Conservation (phyloP, 1,284 basidiomycete species). For the Kwoniella shivajii region DNA sequence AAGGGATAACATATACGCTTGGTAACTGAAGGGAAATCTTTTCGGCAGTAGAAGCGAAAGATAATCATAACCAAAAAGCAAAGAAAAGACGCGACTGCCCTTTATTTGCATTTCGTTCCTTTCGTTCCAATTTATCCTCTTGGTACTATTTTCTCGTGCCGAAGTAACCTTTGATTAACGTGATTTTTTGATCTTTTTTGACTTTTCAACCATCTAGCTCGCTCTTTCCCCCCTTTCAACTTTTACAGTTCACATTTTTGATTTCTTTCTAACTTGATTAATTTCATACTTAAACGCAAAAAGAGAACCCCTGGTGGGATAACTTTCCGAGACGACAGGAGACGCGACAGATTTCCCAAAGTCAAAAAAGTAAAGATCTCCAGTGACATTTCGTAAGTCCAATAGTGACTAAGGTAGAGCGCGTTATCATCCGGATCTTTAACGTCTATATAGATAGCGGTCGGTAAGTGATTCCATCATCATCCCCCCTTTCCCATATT, state of each 20-base stretch:
- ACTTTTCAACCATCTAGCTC: no score
- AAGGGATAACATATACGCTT: neutral
- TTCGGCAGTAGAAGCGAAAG: neutral
- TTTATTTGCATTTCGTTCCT: neutral
- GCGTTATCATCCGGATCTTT: neutral
- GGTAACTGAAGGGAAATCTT: neutral
- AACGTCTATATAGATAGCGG: constrained; percentile 3
- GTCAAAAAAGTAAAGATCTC: neutral
- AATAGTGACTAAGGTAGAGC: no score
- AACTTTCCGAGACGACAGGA: constrained; percentile 5
- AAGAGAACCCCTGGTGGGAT: constrained; percentile 6
- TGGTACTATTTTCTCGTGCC: neutral
- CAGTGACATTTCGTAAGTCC: neutral
- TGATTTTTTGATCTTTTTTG: neutral
- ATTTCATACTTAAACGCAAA: neutral
- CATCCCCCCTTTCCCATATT: neutral
- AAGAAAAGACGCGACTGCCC: constrained; percentile 13
- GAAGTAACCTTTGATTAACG: neutral
- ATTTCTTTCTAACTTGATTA: neutral
- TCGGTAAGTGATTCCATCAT: neutral
- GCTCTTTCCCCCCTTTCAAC: no score
- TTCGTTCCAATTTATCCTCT: neutral
- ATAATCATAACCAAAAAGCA: neutral
- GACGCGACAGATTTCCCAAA: neutral
- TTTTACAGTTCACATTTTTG: neutral